A percentile compares a stretch with the other conserved stretches of the same genome.
These are phyloP conservation scores for Trametes polyzona DNA, from an alignment of 1,284 basidiomycete genomes.

Conservation along the genomic window DNA sequence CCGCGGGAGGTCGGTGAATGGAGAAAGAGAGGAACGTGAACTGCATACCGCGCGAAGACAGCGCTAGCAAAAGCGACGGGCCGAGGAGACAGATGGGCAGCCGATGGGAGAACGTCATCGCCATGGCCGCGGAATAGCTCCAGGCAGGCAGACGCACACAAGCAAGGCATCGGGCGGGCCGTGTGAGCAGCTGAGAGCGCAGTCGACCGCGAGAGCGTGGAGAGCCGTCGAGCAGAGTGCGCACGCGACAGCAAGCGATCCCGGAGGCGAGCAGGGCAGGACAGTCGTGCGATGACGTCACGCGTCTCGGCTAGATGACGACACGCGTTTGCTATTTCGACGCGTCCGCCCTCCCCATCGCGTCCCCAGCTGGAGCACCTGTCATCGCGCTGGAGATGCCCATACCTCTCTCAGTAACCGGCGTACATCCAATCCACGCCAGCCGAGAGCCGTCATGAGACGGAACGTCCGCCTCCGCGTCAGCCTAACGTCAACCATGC, in stretches of 20 bases:
- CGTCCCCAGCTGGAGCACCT: slow-evolving; percentile 1
- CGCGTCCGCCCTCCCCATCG: slow-evolving; percentile 8
- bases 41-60: no score
- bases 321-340: slow-evolving; percentile 19
- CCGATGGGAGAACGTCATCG: no score
- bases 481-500: not conserved
- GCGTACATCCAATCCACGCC: not conserved
- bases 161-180: no score
- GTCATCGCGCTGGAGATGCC: not conserved
- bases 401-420: no score
- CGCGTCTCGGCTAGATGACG: slow-evolving; percentile 17
- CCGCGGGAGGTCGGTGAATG: not conserved
- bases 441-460: not conserved
- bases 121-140: no score
- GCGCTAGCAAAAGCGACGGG: no score
- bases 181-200: no score
- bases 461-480: not conserved
- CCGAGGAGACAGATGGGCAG: no score
- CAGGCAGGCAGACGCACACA: no score
- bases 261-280: not conserved
- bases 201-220: not conserved
- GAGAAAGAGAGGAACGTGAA: not conserved
- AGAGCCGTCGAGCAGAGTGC: not conserved
- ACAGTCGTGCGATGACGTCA: slow-evolving; percentile 18
- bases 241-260: not conserved